Evolutionary conservation across 352 stramenopile genomes (phyloP), one percentile per base, ranked within the genome.

Genomic region (Phytophthora palmivora): DNA sequence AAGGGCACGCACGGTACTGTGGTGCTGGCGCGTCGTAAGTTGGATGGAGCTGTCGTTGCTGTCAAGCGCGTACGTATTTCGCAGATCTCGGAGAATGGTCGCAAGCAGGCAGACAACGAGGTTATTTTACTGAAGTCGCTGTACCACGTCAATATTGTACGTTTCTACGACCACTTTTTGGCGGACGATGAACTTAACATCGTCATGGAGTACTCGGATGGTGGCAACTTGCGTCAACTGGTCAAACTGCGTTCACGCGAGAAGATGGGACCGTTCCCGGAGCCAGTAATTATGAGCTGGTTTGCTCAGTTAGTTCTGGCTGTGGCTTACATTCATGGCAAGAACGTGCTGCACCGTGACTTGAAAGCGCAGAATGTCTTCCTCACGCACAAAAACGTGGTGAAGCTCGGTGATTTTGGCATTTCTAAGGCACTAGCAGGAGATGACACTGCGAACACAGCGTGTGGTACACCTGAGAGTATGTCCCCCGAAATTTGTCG

Each of bases 401-500:
- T 96, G 10, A 96, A 96, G 47, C 71, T 96, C 3, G 88, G 88
- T 4, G 88, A 96, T 47, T 96, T 96, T 56, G 88, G 88, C 30
- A 95, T 96, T 50, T 95, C 88, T 30, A 95, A 96, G 63, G 87
- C 87, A 0, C 70, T 96, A 28, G 72, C 84, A 0, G 88, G 84
- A 30, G 85, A 94, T 45, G 85, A 90, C 39, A 89, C 83, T 11
- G 88, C 88, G 2, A 93, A 86, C 41, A 95, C 88, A 16, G 80
- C 87, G 18, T 93, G 88, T 42, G 88, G 88, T 18, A 96, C 88
- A 11, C 88, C 88, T 8, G 86, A 96, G 65, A 94, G 84, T 43
- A 96, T 96, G 87, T 96, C 87, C 10, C 88, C 88, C 6, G 88
- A 96, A 72, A 94, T 96, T 55, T 96, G 87, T 44, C 85, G 86